Conservation (phyloP, 345 rosid species). For the Syzygium jambos region DNA sequence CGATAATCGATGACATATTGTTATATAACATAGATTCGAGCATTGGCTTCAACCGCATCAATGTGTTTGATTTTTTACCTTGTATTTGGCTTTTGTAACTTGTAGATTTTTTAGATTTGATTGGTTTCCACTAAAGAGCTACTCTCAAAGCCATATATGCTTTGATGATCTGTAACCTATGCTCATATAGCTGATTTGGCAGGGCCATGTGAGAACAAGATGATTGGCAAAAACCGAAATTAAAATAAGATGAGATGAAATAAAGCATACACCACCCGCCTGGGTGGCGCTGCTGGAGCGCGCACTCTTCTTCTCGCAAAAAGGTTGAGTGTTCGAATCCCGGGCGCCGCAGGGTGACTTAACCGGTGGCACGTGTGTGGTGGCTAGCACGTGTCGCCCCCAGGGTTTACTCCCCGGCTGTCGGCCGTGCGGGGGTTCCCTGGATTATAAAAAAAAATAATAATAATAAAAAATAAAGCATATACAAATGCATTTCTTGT, state of each 20-base stretch:
- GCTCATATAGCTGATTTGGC: background rate
- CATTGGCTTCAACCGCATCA: background rate
- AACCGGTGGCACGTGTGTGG: no score
- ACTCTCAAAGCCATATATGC: background rate
- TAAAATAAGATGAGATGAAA: background rate
- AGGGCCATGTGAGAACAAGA: background rate
- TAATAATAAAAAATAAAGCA: no score
- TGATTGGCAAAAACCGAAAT: background rate
- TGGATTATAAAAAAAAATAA: no score
- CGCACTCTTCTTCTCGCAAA: no score
- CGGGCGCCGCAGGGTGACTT: no score
- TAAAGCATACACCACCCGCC: rapidly evolving
- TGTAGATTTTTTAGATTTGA: background rate
- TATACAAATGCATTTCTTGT: background rate
- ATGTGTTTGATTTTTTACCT: background rate
- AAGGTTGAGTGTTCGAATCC: no score
- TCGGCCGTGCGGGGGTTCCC: no score
- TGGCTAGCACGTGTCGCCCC: no score
- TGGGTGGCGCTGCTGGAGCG: no score
- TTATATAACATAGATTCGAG: background rate
- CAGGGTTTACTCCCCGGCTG: no score
- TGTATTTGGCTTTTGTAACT: background rate
- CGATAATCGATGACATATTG: background rate
- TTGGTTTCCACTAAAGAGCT: background rate
- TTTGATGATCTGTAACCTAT: background rate